Percentiles rank a stretch among this genome's conserved stretches.
Evolutionary conservation across 192 early-diverging fungal genomes (phyloP).

Genomic region (Entomortierella parvispora): DNA sequence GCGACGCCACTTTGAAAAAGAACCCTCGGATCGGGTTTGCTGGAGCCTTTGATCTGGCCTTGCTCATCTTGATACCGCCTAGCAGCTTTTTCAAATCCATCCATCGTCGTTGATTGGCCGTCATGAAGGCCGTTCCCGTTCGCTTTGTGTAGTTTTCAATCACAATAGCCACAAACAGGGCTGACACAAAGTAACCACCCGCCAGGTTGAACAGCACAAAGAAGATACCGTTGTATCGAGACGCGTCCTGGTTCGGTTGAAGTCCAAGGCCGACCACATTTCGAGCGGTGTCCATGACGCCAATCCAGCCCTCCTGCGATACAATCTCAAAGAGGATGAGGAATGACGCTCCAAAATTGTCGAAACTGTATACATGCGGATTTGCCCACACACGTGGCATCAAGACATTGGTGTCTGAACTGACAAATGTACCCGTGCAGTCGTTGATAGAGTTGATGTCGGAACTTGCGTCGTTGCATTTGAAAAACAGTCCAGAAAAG

Average conservation of each 20-base stretch:
- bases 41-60: constrained; percentile 54
- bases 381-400: constrained; percentile 68
- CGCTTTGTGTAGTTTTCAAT: constrained; percentile 68
- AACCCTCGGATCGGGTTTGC: constrained; percentile 39
- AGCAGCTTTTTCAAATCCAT: constrained; percentile 68
- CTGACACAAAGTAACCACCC: constrained; percentile 67
- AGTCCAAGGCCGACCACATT: constrained; percentile 52
- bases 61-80: constrained; percentile 61
- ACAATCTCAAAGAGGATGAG: constrained; percentile 68
- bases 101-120: constrained; percentile 68
- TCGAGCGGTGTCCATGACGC: constrained; percentile 60
- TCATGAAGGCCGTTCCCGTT: constrained; percentile 67
- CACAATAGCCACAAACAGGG: constrained; percentile 68
- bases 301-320: constrained; percentile 69
- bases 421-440: constrained; percentile 50
- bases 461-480: constrained; percentile 58
- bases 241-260: constrained; percentile 42
- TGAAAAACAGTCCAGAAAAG: constrained; percentile 61
- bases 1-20: constrained; percentile 57
- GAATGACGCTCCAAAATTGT: constrained; percentile 62
- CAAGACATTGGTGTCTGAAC: constrained; percentile 29
- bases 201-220: constrained; percentile 69
- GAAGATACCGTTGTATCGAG: constrained; percentile 63
- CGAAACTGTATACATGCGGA: constrained; percentile 68
- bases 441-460: constrained; percentile 9